Conservation (phyloP, 2,329 filamentous ascomycete species). For the Dactylellina parvicollis region DNA sequence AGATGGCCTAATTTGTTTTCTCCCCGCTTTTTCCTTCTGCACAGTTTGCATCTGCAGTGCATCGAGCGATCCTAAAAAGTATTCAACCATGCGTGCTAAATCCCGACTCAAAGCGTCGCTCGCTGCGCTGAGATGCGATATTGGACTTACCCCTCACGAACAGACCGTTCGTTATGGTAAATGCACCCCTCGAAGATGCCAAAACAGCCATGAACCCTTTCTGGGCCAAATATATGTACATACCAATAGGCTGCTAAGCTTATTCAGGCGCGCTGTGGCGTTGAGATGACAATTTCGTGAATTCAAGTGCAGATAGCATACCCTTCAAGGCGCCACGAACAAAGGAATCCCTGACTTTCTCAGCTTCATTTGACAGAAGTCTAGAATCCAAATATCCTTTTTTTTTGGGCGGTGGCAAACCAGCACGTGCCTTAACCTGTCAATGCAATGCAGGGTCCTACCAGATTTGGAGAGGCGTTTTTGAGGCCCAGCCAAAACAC, state of each 20-base stretch:
- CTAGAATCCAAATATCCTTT: slow-evolving; percentile 12
- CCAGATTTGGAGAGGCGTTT: not conserved
- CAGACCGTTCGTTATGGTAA: no score
- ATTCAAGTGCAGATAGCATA: no score
- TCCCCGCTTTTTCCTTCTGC: not conserved
- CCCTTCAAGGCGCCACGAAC: not conserved
- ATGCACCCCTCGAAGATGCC: no score
- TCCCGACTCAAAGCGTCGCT: slow-evolving; percentile 26
- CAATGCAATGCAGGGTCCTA: slow-evolving; percentile 40
- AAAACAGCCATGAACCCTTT: no score
- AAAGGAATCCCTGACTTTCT: not conserved
- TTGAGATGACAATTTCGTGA: no score
- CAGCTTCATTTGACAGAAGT: slow-evolving; percentile 8
- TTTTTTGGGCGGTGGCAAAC: slow-evolving; percentile 13
- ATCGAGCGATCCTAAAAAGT: slow-evolving; percentile 32
- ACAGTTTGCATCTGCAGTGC: slow-evolving; percentile 20
- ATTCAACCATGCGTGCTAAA: not conserved
- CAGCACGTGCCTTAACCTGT: slow-evolving; percentile 20
- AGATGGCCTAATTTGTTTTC: not conserved
- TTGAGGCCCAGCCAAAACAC: not conserved
- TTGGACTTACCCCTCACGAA: slow-evolving; percentile 39
- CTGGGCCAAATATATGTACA: no score
- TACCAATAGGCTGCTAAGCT: no score
- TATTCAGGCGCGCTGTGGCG: no score
- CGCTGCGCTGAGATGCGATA: slow-evolving; percentile 17